Evolutionary conservation across 2,329 filamentous ascomycete species (phyloP).

Genomic region (Clonostachys solani): DNA sequence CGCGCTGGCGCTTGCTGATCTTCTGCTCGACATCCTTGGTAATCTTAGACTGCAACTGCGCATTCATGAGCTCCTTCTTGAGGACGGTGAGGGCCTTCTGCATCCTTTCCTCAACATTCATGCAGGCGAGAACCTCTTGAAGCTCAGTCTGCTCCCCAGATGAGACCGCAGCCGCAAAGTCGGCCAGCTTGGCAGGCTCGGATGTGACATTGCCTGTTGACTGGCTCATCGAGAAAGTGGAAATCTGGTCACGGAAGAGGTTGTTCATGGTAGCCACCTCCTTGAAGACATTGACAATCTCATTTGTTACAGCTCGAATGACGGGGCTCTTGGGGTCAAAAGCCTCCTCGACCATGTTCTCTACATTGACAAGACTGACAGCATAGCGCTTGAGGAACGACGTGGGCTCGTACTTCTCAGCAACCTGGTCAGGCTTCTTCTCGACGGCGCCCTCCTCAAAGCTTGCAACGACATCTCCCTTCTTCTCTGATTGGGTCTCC

Average conservation of each 20-base stretch:
- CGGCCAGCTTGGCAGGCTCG: constrained; percentile 90
- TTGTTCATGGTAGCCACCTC: constrained; percentile 92
- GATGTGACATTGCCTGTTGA: constrained; percentile 92
- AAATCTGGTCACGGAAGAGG: constrained; percentile 94
- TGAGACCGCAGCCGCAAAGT: constrained; percentile 96
- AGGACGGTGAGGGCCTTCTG: constrained; percentile 87
- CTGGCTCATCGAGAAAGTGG: constrained; percentile 93
- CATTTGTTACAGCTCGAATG: constrained; percentile 88
- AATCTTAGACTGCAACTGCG: constrained; percentile 94
- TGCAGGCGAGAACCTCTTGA: constrained; percentile 82
- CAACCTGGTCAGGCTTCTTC: constrained; percentile 42
- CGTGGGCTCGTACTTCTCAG: constrained; percentile 74
- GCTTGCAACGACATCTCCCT: constrained; percentile 93
- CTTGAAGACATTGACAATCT: constrained; percentile 99
- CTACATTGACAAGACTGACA: constrained; percentile 91
- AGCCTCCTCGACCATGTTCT: constrained; percentile 85
- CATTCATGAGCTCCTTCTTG: constrained; percentile 98
- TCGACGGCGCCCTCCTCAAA: constrained; percentile 81
- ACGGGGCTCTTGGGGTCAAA: constrained; percentile 87
- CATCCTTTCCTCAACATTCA: constrained; percentile 89
- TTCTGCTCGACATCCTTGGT: constrained; percentile 96
- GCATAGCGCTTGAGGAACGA: constrained; percentile 88
- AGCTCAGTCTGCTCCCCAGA: constrained; percentile 87
- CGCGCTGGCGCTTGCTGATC: constrained; percentile 93
- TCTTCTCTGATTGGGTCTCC: constrained; percentile 58